Conservation (phyloP, 345 rosid species). For the Citrus australasica region DNA sequence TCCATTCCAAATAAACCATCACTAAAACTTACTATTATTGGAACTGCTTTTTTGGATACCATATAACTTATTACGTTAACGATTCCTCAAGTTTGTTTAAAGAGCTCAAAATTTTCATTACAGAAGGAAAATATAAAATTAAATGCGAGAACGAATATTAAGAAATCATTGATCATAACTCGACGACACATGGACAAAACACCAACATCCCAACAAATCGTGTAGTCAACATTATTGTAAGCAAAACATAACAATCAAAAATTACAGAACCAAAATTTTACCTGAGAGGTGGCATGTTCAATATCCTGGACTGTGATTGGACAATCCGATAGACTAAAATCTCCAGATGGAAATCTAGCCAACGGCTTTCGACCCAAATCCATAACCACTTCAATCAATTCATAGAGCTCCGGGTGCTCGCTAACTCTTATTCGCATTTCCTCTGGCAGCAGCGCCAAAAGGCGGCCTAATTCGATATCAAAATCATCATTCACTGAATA, state of each 20-base stretch:
- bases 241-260: slow-evolving; percentile 10
- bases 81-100: neutral
- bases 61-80: neutral
- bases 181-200: neutral
- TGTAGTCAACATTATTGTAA: neutral
- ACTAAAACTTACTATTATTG: neutral
- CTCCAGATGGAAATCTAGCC: slow-evolving; percentile 93
- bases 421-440: slow-evolving; percentile 52
- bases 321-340: slow-evolving; percentile 58
- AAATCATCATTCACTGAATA: slow-evolving; percentile 35
- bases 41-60: neutral
- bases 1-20: neutral
- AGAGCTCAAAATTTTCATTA: neutral
- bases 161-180: neutral
- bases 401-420: slow-evolving; percentile 55
- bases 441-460: slow-evolving; percentile 61
- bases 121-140: neutral
- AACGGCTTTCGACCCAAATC: slow-evolving; percentile 86
- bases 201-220: neutral
- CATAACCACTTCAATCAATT: slow-evolving; percentile 80
- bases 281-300: slow-evolving; percentile 80
- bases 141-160: neutral
- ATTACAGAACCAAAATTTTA: slow-evolving; percentile 1
- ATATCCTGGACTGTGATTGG: slow-evolving; percentile 39
- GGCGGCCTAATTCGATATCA: slow-evolving; percentile 63